A percentile compares a stretch with the other conserved stretches of the same genome.
phyloP scores from a whole-genome alignment of 345 rosid genomes.

The Clarkia xantiana region DNA sequence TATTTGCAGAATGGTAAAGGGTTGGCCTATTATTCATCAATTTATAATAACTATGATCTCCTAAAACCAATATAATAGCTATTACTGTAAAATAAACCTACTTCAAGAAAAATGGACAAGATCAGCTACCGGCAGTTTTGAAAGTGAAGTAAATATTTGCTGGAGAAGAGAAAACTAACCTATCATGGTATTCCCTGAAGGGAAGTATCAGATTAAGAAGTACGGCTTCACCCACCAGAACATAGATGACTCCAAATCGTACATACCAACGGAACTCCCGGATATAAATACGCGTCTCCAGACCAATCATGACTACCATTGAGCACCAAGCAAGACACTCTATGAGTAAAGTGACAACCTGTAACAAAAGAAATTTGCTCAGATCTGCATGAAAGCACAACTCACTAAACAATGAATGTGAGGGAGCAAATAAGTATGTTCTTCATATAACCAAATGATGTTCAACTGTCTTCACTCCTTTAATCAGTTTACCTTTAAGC shows the following conservation, averaged over 20 bases:
- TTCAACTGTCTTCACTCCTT: no score
- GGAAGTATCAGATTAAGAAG: conserved; percentile 57
- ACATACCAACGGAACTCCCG: conserved; percentile 75
- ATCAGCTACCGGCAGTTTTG: no score
- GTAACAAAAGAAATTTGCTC: conserved; percentile 9
- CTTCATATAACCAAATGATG: no score
- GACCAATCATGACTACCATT: conserved; percentile 45
- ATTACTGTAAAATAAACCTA: no score
- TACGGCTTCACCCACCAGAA: conserved; percentile 75
- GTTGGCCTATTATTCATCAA: no score
- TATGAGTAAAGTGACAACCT: conserved; percentile 49
- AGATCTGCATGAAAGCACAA: neutral
- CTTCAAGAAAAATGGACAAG: no score
- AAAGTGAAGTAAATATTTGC: no score
- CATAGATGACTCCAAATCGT: conserved; percentile 67
- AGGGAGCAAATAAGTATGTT: no score
- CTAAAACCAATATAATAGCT: no score
- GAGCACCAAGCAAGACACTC: conserved; percentile 79
- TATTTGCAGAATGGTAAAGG: no score
- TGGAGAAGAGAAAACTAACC: conserved; percentile 22
- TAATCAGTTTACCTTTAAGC: no score
- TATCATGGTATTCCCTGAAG: conserved; percentile 29
- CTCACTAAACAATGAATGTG: neutral
- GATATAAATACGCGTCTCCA: conserved; percentile 58
- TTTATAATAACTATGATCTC: no score